Evolutionary conservation across 2,329 filamentous ascomycete genomes (phyloP).

Genomic region (Phialemonium atrogriseum): DNA sequence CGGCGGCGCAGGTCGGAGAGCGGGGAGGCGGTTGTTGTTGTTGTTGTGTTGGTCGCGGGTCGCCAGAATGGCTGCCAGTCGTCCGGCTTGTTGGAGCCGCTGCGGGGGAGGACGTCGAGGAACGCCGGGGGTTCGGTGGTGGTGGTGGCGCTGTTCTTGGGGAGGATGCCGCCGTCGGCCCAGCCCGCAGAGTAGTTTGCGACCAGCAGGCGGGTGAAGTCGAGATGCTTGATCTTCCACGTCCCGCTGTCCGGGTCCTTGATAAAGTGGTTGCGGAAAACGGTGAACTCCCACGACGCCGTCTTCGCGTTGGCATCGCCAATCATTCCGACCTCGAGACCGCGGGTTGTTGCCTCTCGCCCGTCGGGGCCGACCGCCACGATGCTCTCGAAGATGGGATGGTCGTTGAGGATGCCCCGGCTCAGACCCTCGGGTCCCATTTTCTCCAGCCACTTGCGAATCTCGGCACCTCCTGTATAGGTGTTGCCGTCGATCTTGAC

Average conservation of each 20-base stretch:
- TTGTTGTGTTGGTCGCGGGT: not conserved
- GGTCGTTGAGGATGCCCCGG: conserved; percentile 11
- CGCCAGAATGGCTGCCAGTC: no score
- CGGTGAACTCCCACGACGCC: conserved; percentile 10
- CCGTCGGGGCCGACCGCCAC: conserved; percentile 6
- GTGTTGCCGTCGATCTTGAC: conserved; percentile 7
- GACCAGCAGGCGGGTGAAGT: conserved; percentile 7
- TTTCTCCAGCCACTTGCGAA: conserved; percentile 5
- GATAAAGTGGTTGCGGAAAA: conserved; percentile 9
- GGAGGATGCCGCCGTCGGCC: conserved; percentile 7
- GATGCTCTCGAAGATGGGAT: conserved; percentile 9
- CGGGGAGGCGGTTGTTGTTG: not conserved
- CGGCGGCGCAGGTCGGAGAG: conserved; percentile 6
- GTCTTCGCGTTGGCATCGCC: conserved; percentile 7
- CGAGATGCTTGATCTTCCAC: conserved; percentile 9
- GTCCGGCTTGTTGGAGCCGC: no score
- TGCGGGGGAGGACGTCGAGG: conserved; percentile 3
- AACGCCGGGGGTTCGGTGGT: not conserved
- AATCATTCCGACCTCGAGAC: conserved; percentile 12
- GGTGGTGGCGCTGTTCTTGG: not conserved
- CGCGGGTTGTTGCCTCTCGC: conserved; percentile 5
- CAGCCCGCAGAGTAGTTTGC: conserved; percentile 10
- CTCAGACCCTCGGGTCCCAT: conserved; percentile 10
- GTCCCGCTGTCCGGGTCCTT: conserved; percentile 6
- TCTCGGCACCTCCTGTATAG: conserved; percentile 4